A percentile compares a stretch with the other conserved stretches of the same genome.
Conservation (phyloP, 2,329 filamentous ascomycete genomes). For the Davidsoniella neocaledoniae region DNA sequence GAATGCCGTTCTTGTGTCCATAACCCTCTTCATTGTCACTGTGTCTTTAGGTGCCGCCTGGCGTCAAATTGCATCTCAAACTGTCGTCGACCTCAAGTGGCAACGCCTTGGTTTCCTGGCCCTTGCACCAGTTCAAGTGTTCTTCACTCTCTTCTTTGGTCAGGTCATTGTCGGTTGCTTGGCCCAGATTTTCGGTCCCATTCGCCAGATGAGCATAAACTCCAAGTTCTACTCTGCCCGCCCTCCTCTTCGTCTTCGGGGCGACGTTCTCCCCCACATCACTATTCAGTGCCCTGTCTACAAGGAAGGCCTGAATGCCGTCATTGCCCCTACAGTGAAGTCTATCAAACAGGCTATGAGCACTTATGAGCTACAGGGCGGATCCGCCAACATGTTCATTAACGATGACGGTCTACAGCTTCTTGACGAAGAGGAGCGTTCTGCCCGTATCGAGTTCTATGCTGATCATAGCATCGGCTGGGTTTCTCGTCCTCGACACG, state of each 20-base stretch:
- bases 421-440: slow-evolving; percentile 42
- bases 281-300: slow-evolving; percentile 81
- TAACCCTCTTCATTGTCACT: slow-evolving; percentile 49
- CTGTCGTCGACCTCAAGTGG: slow-evolving; percentile 46
- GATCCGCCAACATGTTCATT: slow-evolving; percentile 62
- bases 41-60: slow-evolving; percentile 53
- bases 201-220: slow-evolving; percentile 56
- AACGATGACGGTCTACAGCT: slow-evolving; percentile 62
- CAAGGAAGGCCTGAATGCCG: slow-evolving; percentile 60
- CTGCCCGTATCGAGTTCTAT: slow-evolving; percentile 49
- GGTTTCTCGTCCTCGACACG: slow-evolving; percentile 48
- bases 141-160: slow-evolving; percentile 69
- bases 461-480: slow-evolving; percentile 53
- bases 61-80: slow-evolving; percentile 51
- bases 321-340: slow-evolving; percentile 61
- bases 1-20: slow-evolving; percentile 50
- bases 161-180: slow-evolving; percentile 64
- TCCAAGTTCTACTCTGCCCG: slow-evolving; percentile 68
- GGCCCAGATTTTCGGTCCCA: slow-evolving; percentile 59
- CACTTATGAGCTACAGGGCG: slow-evolving; percentile 60
- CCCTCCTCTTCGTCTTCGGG: slow-evolving; percentile 45
- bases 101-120: slow-evolving; percentile 46
- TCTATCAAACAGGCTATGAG: slow-evolving; percentile 65
- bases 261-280: slow-evolving; percentile 45
- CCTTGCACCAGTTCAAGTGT: slow-evolving; percentile 54